phyloP scores from a whole-genome alignment of 1,284 basidiomycete species.

The Austroboletus niveus region DNA sequence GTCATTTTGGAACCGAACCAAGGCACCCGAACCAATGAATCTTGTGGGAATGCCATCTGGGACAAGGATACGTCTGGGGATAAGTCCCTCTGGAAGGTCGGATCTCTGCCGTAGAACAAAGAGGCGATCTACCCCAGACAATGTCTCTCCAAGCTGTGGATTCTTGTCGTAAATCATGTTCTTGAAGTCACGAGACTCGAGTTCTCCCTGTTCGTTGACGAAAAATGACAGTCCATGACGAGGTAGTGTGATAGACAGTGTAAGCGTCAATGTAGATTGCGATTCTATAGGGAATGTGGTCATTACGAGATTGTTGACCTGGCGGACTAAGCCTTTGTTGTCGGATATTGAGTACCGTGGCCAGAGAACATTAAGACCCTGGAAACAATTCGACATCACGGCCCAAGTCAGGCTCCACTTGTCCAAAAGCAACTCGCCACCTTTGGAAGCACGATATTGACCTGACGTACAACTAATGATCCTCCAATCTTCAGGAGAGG shows the following conservation, averaged over 20 bases:
- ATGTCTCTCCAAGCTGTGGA: slow-evolving; percentile 2
- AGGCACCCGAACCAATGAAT: no score
- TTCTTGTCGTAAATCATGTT: slow-evolving; percentile 16
- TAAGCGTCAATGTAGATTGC: background rate
- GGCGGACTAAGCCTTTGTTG: no score
- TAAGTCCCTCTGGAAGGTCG: background rate
- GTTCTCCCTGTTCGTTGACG: slow-evolving; percentile 9
- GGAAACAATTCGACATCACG: slow-evolving; percentile 28
- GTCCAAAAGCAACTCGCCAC: slow-evolving; percentile 21
- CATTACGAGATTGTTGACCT: background rate
- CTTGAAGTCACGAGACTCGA: slow-evolving; percentile 23
- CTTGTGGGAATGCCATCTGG: slow-evolving; percentile 29
- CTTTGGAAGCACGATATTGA: slow-evolving; percentile 10
- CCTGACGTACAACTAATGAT: background rate
- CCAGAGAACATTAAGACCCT: no score
- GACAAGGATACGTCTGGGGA: slow-evolving; percentile 34
- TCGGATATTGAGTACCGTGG: background rate
- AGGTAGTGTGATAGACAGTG: no score
- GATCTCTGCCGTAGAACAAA: background rate
- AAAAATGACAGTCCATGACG: no score
- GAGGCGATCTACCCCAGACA: no score
- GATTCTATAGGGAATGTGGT: background rate
- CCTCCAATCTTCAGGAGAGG: slow-evolving; percentile 7
- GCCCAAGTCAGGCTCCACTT: slow-evolving; percentile 27
- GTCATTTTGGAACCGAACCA: no score